These are phyloP conservation scores for Funneliformis caledonium DNA, from an alignment of 371 early-diverging fungal species.

Conservation along the genomic window DNA sequence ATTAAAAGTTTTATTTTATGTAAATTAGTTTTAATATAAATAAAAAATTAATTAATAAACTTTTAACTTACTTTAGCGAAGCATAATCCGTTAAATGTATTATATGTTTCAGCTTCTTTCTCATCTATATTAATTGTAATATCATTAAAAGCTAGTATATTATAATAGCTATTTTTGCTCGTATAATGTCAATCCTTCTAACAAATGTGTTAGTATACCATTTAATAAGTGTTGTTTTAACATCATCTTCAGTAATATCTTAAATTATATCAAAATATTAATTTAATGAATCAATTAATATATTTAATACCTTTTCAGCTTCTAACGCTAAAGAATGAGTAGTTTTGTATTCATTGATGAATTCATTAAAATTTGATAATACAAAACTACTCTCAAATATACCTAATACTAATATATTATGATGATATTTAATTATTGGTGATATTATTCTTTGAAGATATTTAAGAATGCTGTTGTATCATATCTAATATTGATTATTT, in stretches of 20 bases:
- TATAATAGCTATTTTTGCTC: slow-evolving; percentile 1
- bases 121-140: neutral
- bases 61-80: neutral
- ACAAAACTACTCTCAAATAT: neutral
- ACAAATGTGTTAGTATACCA: neutral
- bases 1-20: neutral
- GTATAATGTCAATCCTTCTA: neutral
- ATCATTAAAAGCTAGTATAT: neutral
- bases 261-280: neutral
- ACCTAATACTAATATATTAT: neutral
- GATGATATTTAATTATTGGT: too few species aligned
- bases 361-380: neutral
- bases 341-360: neutral
- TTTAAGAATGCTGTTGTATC: too few species aligned
- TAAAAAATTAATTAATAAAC: too few species aligned
- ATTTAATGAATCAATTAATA: neutral
- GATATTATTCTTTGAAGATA: too few species aligned
- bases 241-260: too few species aligned
- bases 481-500: too few species aligned
- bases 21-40: neutral
- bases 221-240: neutral
- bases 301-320: neutral
- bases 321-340: neutral
- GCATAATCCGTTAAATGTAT: neutral
- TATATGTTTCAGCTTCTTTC: neutral